Evolutionary conservation across 148 eudicot species (phyloP), one percentile per base, ranked within the genome.

Genomic region (Arbutus unedo): DNA sequence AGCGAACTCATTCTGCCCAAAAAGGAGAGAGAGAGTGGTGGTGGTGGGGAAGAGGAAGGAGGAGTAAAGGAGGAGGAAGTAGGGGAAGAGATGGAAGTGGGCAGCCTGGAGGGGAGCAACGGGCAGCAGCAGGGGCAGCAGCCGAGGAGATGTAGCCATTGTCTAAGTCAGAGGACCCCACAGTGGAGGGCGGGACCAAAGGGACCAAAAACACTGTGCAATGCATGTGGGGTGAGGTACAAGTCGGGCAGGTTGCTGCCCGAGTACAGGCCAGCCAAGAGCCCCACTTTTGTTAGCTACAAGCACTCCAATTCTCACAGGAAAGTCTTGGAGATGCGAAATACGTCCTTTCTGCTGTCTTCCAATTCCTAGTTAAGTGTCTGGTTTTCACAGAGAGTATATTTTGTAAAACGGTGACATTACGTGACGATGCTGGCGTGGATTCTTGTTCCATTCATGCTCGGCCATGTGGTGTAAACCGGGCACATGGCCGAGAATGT

Each of bases 161-260:
- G 92, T 66, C 81, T 84, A 64, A 74, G 87, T 59, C 83, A 83
- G 80, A 90, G 79, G 85, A 90, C 92, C 56, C 92, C 92, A 21
- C 89, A 85, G 68, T 88, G 92, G 92, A 85, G 92, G 79, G 85
- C 89, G 68, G 92, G 92, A 18, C 92, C 92, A 44, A 43, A 82
- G 79, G 92, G 92, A 3, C 90, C 90, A 57, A 89, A 87, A 67
- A 90, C 92, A 54, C 79, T 90, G 44, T 90, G 92, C 56, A 90
- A 90, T 87, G 92, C 92, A 53, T 90, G 92, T 87, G 92, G 92
- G 23, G 88, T 90, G 72, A 83, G 91, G 82, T 90, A 88, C 82
- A 87, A 87, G 81, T 85, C 90, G 16, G 92, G 92, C 76, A 87
- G 84, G 76, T 72, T 90, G 81, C 83, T 87, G 74, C 89, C 92